Evolutionary conservation across 495 filamentous ascomycete species (phyloP).

Genomic region (Hyaloscypha bicolor): DNA sequence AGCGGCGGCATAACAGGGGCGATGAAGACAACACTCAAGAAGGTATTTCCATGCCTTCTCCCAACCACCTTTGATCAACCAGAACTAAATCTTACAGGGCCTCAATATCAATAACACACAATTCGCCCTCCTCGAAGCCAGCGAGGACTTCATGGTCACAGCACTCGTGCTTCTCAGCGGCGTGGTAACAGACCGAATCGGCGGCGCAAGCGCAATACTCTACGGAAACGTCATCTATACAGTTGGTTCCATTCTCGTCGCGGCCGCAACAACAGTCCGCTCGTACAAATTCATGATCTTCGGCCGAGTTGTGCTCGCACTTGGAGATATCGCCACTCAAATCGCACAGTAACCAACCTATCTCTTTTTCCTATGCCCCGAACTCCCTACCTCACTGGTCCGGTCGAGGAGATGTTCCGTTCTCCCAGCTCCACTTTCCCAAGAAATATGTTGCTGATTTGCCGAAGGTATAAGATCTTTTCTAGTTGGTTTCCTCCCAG

Average conservation of each 20-base stretch:
- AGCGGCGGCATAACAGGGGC: slow-evolving; percentile 46
- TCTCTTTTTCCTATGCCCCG: no score
- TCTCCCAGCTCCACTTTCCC: no score
- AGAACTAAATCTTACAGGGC: not conserved
- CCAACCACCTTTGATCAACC: not conserved
- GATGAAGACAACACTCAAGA: slow-evolving; percentile 50
- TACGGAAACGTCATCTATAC: slow-evolving; percentile 49
- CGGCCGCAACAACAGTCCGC: slow-evolving; percentile 38
- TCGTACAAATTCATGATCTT: slow-evolving; percentile 50
- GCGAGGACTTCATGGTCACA: slow-evolving; percentile 50
- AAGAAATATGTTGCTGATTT: no score
- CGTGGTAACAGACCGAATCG: slow-evolving; percentile 46
- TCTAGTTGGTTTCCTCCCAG: slow-evolving; percentile 51
- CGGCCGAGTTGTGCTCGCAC: slow-evolving; percentile 43
- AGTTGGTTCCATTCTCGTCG: slow-evolving; percentile 49
- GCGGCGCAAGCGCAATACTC: slow-evolving; percentile 46
- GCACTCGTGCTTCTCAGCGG: slow-evolving; percentile 46
- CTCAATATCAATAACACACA: slow-evolving; percentile 43
- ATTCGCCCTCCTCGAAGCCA: slow-evolving; percentile 47
- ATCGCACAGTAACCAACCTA: slow-evolving; percentile 41
- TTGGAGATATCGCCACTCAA: slow-evolving; percentile 50
- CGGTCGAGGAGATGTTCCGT: no score
- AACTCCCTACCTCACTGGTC: no score
- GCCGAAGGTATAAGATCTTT: slow-evolving; percentile 41
- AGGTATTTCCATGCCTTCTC: slow-evolving; percentile 30